Conservation (phyloP, 75 land plant species). For the Adiantum capillusveneris region DNA sequence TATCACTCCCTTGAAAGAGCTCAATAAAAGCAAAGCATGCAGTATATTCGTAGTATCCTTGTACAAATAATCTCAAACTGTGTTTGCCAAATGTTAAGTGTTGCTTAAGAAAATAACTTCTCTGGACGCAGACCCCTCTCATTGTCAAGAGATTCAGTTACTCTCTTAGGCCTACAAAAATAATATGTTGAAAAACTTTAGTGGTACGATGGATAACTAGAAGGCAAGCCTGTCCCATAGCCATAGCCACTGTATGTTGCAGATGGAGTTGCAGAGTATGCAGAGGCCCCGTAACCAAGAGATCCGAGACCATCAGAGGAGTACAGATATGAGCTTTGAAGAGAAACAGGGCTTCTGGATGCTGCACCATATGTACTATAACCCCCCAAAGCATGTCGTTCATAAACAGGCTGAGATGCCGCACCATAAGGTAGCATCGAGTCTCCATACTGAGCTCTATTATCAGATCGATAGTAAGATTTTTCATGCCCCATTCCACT, state of each 20-base stretch:
- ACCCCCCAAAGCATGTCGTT: constrained; percentile 26
- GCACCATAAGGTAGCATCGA: neutral
- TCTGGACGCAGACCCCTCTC: too few species aligned
- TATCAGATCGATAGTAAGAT: constrained; percentile 9
- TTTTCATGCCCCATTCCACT: constrained; percentile 10
- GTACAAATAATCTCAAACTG: too few species aligned
- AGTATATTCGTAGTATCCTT: too few species aligned
- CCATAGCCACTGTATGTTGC: constrained; percentile 33
- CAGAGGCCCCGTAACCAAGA: constrained; percentile 22
- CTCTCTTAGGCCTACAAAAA: too few species aligned
- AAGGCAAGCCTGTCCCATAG: constrained; percentile 29
- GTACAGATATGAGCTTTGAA: constrained; percentile 35
- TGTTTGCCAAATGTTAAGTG: too few species aligned
- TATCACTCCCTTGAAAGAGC: too few species aligned
- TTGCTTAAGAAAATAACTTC: too few species aligned
- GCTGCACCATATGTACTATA: constrained; percentile 31
- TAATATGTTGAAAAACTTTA: neutral
- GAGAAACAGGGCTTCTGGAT: constrained; percentile 34
- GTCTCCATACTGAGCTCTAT: neutral
- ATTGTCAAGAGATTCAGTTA: too few species aligned
- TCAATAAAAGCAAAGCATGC: too few species aligned
- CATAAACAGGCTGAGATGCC: constrained; percentile 25
- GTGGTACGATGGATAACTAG: constrained; percentile 34
- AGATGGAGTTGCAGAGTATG: constrained; percentile 23
- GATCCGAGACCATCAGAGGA: constrained; percentile 35